Evolutionary conservation across 306 rosid genomes (phyloP).

Genomic region (Argentina anserina): DNA sequence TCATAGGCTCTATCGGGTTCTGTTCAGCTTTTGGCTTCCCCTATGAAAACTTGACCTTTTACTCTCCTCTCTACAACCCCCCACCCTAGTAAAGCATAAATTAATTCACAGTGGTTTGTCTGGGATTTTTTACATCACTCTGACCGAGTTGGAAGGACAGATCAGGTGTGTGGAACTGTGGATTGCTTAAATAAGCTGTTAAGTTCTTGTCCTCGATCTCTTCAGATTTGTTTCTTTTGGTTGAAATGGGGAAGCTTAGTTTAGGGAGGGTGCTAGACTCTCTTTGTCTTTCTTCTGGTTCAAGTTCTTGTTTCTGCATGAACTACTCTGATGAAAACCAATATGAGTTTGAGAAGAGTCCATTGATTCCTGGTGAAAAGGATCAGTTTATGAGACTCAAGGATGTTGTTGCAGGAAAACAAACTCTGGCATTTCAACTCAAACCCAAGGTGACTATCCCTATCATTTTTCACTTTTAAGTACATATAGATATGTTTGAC

Average conservation of each 20-base stretch:
- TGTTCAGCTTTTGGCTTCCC: conserved; percentile 51
- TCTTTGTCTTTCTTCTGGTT: conserved; percentile 49
- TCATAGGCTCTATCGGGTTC: conserved; percentile 37
- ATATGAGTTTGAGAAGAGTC: conserved; percentile 55
- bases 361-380: conserved; percentile 43
- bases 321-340: conserved; percentile 45
- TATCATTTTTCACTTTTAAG: background rate
- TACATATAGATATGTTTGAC: background rate
- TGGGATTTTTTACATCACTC: conserved; percentile 25
- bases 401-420: conserved; percentile 71
- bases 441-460: conserved; percentile 64
- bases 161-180: conserved; percentile 12
- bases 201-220: conserved; percentile 7
- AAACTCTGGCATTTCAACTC: conserved; percentile 84
- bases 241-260: conserved; percentile 68
- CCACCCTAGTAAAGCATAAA: conserved; percentile 17
- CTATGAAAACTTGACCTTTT: conserved; percentile 50
- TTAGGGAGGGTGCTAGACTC: conserved; percentile 57
- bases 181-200: conserved; percentile 6
- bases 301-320: conserved; percentile 67
- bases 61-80: conserved; percentile 22
- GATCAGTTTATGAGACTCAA: conserved; percentile 52
- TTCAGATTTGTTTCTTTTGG: conserved; percentile 28
- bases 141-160: conserved; percentile 11
- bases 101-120: conserved; percentile 25